These are phyloP conservation scores for Ganoderma lucidum DNA, from an alignment of 1,284 basidiomycete species.

Conservation along the genomic window DNA sequence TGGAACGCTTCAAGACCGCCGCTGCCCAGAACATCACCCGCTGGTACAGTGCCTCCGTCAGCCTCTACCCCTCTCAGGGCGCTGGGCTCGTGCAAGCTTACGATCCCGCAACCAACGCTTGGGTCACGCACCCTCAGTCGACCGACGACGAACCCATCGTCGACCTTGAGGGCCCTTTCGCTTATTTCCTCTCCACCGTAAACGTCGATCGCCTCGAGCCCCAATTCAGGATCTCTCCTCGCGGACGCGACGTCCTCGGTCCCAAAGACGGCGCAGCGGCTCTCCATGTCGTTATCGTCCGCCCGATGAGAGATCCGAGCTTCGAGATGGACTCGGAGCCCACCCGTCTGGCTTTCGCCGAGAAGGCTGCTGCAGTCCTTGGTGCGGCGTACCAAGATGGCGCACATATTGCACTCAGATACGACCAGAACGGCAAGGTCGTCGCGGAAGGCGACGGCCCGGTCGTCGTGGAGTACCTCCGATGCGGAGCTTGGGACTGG, in stretches of 20 bases:
- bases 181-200: conserved; percentile 85
- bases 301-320: conserved; percentile 76
- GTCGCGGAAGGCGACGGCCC: conserved; percentile 53
- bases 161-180: conserved; percentile 80
- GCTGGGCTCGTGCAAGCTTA: conserved; percentile 64
- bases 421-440: conserved; percentile 55
- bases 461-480: conserved; percentile 81
- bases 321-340: conserved; percentile 50
- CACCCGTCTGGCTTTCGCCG: conserved; percentile 53
- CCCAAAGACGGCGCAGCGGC: conserved; percentile 46
- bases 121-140: conserved; percentile 50
- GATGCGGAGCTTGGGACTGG: conserved; percentile 89
- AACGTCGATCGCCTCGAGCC: conserved; percentile 89
- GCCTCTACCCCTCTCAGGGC: conserved; percentile 54
- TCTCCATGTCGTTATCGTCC: conserved; percentile 85
- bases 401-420: conserved; percentile 69
- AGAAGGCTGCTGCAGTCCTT: conserved; percentile 60
- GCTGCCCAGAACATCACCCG: conserved; percentile 77
- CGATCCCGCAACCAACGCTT: conserved; percentile 57
- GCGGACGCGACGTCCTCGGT: conserved; percentile 46
- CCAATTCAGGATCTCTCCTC: conserved; percentile 78
- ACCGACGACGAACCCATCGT: conserved; percentile 46
- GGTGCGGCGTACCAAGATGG: conserved; percentile 78
- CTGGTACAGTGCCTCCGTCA: conserved; percentile 76
- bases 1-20: conserved; percentile 90